These are phyloP conservation scores for Neofusicoccum parvum DNA, from an alignment of 2,329 filamentous ascomycete species.

Conservation along the genomic window DNA sequence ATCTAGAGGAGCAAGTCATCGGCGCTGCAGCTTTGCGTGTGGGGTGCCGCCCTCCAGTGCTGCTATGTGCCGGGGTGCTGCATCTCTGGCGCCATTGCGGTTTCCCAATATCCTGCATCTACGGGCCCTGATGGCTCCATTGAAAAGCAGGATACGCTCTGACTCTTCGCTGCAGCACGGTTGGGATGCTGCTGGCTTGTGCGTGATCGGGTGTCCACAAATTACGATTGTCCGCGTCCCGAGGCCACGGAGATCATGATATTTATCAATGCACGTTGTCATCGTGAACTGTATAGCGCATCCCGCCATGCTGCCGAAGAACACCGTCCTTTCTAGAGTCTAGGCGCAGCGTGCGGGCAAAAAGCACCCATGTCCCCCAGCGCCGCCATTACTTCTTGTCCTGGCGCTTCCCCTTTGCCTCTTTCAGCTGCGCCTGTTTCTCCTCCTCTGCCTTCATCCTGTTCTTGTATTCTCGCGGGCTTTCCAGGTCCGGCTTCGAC, in stretches of 20 bases:
- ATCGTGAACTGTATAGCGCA: neutral
- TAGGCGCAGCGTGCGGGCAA: too few species aligned
- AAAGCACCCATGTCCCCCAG: too few species aligned
- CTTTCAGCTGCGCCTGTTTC: constrained; percentile 33
- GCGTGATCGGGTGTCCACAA: constrained; percentile 3
- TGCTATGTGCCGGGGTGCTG: neutral
- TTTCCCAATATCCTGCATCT: neutral
- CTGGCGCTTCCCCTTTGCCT: constrained; percentile 9
- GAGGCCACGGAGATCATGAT: constrained; percentile 3
- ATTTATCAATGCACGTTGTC: constrained; percentile 13
- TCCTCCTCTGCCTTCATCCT: constrained; percentile 51
- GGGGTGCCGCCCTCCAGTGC: neutral
- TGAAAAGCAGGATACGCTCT: neutral
- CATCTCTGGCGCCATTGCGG: neutral
- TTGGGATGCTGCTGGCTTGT: neutral
- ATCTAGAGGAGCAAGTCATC: neutral
- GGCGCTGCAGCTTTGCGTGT: neutral
- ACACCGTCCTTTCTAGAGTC: neutral
- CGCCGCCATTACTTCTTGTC: neutral
- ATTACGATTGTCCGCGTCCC: constrained; percentile 2
- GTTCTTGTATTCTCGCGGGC: constrained; percentile 83
- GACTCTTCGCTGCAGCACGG: neutral
- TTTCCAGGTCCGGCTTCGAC: constrained; percentile 61
- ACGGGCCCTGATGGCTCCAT: neutral
- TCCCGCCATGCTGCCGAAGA: neutral